Evolutionary conservation across 495 filamentous ascomycete genomes (phyloP).

Genomic region (Copromyces sp.): DNA sequence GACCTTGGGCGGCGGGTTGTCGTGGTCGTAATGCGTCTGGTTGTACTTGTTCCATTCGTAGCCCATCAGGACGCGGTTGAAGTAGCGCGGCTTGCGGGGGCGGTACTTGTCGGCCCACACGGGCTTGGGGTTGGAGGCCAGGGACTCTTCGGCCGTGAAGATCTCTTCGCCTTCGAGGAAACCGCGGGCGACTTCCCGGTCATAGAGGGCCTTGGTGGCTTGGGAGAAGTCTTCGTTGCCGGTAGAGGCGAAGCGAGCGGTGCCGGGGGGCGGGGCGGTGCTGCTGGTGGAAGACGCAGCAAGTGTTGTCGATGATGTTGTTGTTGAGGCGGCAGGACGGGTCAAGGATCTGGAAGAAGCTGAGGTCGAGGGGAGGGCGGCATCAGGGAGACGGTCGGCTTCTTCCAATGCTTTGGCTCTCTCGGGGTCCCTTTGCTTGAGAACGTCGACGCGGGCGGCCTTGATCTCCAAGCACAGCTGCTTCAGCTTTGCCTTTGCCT

Average conservation of each 20-base stretch:
- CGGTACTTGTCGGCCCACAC: conserved; percentile 86
- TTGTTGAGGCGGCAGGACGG: conserved; percentile 16
- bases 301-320: conserved; percentile 16
- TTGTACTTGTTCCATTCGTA: conserved; percentile 99
- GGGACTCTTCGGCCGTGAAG: conserved; percentile 81
- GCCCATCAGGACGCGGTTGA: conserved; percentile 97
- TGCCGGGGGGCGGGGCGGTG: conserved; percentile 45
- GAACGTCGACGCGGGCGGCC: conserved; percentile 55
- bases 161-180: conserved; percentile 93
- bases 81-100: conserved; percentile 89
- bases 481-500: conserved; percentile 78
- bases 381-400: conserved; percentile 17
- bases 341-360: conserved; percentile 14
- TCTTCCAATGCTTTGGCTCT: conserved; percentile 49
- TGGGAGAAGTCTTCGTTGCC: conserved; percentile 82
- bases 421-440: conserved; percentile 58
- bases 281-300: conserved; percentile 7
- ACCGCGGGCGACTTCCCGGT: conserved; percentile 85
- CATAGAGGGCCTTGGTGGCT: conserved; percentile 83
- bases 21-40: conserved; percentile 98
- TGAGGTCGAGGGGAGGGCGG: conserved; percentile 1
- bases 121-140: conserved; percentile 52
- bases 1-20: conserved; percentile 95
- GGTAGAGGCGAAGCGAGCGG: conserved; percentile 62
- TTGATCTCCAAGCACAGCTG: conserved; percentile 72